Conservation (phyloP, 2,329 filamentous ascomycete genomes). For the Curvularia spicifera region DNA sequence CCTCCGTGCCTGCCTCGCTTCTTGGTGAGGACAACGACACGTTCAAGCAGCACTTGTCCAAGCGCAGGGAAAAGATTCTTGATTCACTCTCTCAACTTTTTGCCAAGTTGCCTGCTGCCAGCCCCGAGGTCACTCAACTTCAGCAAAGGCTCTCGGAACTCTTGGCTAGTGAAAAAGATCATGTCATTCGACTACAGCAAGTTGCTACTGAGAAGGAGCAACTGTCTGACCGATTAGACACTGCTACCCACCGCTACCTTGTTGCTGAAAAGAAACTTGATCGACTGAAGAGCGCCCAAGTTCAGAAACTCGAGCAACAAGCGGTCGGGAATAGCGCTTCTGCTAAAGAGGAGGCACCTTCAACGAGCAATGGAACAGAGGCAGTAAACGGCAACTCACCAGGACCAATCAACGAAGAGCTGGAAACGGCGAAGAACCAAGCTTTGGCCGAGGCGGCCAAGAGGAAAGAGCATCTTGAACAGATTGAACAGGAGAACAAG, state of each 20-base stretch:
- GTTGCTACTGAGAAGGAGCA: conserved; percentile 80
- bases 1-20: conserved; percentile 60
- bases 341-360: conserved; percentile 49
- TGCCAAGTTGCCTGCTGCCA: conserved; percentile 54
- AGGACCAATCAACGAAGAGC: conserved; percentile 66
- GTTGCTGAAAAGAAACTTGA: conserved; percentile 95
- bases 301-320: conserved; percentile 90
- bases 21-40: conserved; percentile 61
- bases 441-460: conserved; percentile 77
- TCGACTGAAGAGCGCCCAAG: conserved; percentile 83
- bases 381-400: conserved; percentile 65
- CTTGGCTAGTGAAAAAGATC: conserved; percentile 81
- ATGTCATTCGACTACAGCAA: conserved; percentile 76
- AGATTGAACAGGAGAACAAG: conserved; percentile 77
- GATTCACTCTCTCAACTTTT: conserved; percentile 75
- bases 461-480: conserved; percentile 86
- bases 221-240: conserved; percentile 84
- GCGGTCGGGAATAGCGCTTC: conserved; percentile 54
- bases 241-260: conserved; percentile 88
- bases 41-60: conserved; percentile 81
- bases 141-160: conserved; percentile 77
- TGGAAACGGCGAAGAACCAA: conserved; percentile 79
- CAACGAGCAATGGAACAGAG: conserved; percentile 58
- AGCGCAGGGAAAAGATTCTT: conserved; percentile 78
- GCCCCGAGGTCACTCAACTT: conserved; percentile 73